Base-by-base conservation (phyloP, 1,284 basidiomycete genomes). In the Porogramme epimiltina region DNA sequence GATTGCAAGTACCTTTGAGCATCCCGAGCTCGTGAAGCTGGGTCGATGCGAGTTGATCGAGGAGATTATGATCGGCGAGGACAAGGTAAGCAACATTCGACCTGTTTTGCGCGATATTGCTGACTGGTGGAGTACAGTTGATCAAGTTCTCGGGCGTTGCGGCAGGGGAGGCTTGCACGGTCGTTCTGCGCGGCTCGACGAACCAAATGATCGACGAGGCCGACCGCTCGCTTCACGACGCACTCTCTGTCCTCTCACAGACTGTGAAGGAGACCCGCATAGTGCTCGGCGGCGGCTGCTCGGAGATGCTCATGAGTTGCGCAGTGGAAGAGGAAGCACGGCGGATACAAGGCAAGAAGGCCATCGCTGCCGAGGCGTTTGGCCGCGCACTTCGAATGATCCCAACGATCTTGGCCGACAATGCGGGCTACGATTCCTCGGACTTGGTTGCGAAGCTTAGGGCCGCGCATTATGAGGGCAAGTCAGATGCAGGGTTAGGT, bases 111-210 rank as follows among this genome's bases (percentile, higher is more conserved):
- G 4, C 6, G 6, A 8, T 15, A 20, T 13, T 8, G 18, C 19
- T 46, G 11, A 9, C 2, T 6, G 8, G 16, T 28, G 42, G 13
- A 51, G n/a, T 49, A 1, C 66, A 98, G 93, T 79, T 99, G 56
- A 97, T 98, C 79, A 98, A 98, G 75, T 99, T 99, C 78, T 98
- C 95, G 4, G 97, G 96, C 38, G 96, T 99, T 36, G 95, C 95
- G 13, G 95, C 96, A 24, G 96, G 96, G 23, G 88, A 98, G 72
- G 97, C 97, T n/a, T 99, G 97, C 72, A 99, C 97, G 0, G 95
- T 99, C 43, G 95, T 99, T 13, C 81, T 99, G 3, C 90, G 96
- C 20, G 97, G 97, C 20, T 97, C 95, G 9, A 99, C 97, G 24
- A 87, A 88, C 52, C 97, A 99, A 70, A 99, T 99, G 96, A 88